A percentile compares a stretch with the other conserved stretches of the same genome.
phyloP scores from a whole-genome alignment of 208 protist genomes.

The Phytomonas francai region DNA sequence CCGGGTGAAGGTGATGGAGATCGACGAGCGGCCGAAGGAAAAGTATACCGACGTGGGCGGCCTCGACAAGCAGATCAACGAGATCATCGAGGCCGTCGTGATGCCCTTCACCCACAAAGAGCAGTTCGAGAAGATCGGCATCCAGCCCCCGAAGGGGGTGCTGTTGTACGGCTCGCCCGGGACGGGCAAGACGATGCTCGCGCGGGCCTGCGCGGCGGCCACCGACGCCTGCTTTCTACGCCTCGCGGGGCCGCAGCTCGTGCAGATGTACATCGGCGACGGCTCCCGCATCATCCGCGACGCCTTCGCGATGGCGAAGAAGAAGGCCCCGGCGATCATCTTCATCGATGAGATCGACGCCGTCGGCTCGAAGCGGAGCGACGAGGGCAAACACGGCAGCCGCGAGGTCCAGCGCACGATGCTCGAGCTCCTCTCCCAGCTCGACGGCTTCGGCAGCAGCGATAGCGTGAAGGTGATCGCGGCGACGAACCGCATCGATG shows the following conservation, averaged over 20 bases:
- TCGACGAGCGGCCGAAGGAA: constrained; percentile 99
- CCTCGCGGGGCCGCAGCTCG: constrained; percentile 98
- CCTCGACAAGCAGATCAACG: constrained; percentile 99
- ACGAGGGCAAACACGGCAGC: constrained; percentile 96
- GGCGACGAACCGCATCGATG: constrained; percentile 99
- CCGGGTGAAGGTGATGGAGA: constrained; percentile 99
- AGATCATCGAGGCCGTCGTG: constrained; percentile 98
- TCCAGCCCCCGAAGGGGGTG: constrained; percentile 98
- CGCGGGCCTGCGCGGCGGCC: constrained; percentile 98
- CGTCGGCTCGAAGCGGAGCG: constrained; percentile 98
- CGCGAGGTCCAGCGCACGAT: constrained; percentile 99
- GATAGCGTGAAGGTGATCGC: constrained; percentile 99
- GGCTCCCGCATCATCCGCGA: constrained; percentile 99
- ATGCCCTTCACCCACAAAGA: constrained; percentile 99
- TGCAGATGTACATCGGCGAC: constrained; percentile 98
- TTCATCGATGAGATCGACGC: constrained; percentile 99
- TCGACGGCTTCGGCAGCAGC: constrained; percentile 98
- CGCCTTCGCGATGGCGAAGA: constrained; percentile 99
- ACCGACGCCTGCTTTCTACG: constrained; percentile 99
- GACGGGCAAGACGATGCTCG: constrained; percentile 97
- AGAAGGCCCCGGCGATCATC: constrained; percentile 99
- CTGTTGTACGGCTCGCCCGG: constrained; percentile 97
- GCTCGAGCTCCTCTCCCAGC: constrained; percentile 99
- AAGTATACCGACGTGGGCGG: constrained; percentile 99
- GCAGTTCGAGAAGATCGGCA: constrained; percentile 97